Base-by-base conservation (phyloP, 192 early-diverging fungal species). In the Coemansia javaensis region DNA sequence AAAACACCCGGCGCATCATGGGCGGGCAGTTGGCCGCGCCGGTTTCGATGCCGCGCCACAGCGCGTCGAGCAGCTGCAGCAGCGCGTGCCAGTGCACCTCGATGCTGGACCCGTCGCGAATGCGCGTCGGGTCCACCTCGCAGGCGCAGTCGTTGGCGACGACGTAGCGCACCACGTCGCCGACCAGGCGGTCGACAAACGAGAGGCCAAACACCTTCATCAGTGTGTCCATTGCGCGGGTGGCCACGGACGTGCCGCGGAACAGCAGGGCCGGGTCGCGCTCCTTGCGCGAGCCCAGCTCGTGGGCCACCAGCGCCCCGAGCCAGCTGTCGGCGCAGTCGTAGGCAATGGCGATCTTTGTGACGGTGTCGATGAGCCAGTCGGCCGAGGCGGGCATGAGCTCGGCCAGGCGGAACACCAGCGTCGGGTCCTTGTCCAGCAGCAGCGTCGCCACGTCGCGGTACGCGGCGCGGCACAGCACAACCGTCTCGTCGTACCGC, bases 221-320 rank as follows among this genome's bases (percentile, higher is more conserved):
- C 44, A 84, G 79, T 7, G 77, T 74, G 59, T 87, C 85, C 24
- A 85, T 59, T 5, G 81, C 79, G 20, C 83, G 82, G 2, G 85
- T 87, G 21, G 81, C 58, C 14, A 85, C 66, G 12, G 85, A 82
- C 13, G 84, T 73, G 15, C 82, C 81, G 39, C 85, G 75, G 35
- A 77, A 77, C 21, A 77, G 18, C 20, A 77, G 49, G 1, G 62
- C 49, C 1, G 67, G 75, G n/a, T 77, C 68, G 14, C 57, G 70
- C 1, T 47, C 56, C 1, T 50, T 36, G 14, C 53, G 58, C 9
- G 40, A 20, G n/a, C 22, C 58, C 30, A 77, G 33, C 53, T 77
- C 75, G 22, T 70, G 58, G 16, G 31, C 32, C 7, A 63, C 57
- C n/a, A 77, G 44, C 7, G 44, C 44, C 23, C 46, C 51, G 17